Base-by-base conservation (phyloP, 805 yeast species). In the Kazachstania psychrophila region DNA sequence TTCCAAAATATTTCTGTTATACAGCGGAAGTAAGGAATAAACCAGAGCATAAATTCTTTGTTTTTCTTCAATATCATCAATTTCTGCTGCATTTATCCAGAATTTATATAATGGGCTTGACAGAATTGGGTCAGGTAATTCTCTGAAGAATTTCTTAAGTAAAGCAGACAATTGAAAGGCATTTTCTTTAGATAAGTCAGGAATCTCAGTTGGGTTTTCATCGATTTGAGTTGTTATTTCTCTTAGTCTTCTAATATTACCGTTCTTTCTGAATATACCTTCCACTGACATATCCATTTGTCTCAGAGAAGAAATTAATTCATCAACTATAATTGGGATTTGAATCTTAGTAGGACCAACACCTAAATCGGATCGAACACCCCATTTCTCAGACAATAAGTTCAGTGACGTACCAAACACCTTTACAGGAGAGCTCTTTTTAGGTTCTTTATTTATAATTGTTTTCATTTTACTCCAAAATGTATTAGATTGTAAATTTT, bases 261-360 rank as follows among this genome's bases (percentile, higher is more conserved):
- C 99, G 55, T 92, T 92, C 54, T 88, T 81, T 51, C 99, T 75
- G 70, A 92, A 92, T 4, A 92, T 80, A 41, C 98, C 98, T 60
- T 92, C 98, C 22, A 79, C 87, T 3, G 96, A 84, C 80, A 89
- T 75, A 60, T 92, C 97, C 68, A 84, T 86, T 41, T 81, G 89
- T 36, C 84, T 73, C 66, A 92, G 72, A 0, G 94, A 83, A 22
- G 75, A 72, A 24, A 92, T 75, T 13, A 88, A 65, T 51, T 92
- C 97, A 50, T 89, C 97, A 29, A 92, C 69, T 26, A 92, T 66
- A 33, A 84, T 70, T 1, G 99, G 99, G 28, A 92, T 81, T 25
- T 77, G 70, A 29, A 92, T 69, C 45, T 77, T 77, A 1, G 77
- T 66, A 0, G 95, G 87, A 0, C 95, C 95, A 32, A 81, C 80